These are phyloP conservation scores for Monosporascus cannonballus DNA, from an alignment of 2,329 filamentous ascomycete genomes.

Conservation along the genomic window DNA sequence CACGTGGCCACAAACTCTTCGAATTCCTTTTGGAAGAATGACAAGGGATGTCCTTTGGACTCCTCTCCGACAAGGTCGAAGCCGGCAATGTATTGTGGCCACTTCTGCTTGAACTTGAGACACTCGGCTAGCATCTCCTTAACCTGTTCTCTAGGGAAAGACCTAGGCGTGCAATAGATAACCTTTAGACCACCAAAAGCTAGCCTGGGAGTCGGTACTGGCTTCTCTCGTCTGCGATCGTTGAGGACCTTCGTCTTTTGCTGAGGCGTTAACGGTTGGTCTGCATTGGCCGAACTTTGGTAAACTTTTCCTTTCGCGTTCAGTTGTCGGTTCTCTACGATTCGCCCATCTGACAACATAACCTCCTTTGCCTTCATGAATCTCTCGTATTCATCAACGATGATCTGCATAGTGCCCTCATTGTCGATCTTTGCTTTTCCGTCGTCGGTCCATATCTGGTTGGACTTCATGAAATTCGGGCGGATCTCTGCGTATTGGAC, in stretches of 20 bases:
- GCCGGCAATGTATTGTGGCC: slow-evolving; percentile 47
- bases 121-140: slow-evolving; percentile 45
- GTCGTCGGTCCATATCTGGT: slow-evolving; percentile 44
- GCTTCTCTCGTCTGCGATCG: neutral
- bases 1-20: slow-evolving; percentile 42
- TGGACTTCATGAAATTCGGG: slow-evolving; percentile 51
- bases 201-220: slow-evolving; percentile 1
- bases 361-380: slow-evolving; percentile 33
- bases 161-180: slow-evolving; percentile 55
- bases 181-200: slow-evolving; percentile 53
- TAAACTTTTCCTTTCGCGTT: slow-evolving; percentile 7
- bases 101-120: slow-evolving; percentile 45
- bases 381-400: slow-evolving; percentile 39
- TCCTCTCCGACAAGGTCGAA: slow-evolving; percentile 59
- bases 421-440: slow-evolving; percentile 40
- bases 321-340: slow-evolving; percentile 12
- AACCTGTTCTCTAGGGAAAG: slow-evolving; percentile 41
- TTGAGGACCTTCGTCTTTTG: neutral
- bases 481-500: slow-evolving; percentile 57
- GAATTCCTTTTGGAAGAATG: slow-evolving; percentile 43
- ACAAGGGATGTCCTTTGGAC: slow-evolving; percentile 44
- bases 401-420: slow-evolving; percentile 44
- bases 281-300: neutral
- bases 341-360: slow-evolving; percentile 13
- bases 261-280: neutral